Percentiles rank a stretch among this genome's conserved stretches.
phyloP scores from a whole-genome alignment of 108 stramenopile genomes.

The Pelagomonas calceolata region DNA sequence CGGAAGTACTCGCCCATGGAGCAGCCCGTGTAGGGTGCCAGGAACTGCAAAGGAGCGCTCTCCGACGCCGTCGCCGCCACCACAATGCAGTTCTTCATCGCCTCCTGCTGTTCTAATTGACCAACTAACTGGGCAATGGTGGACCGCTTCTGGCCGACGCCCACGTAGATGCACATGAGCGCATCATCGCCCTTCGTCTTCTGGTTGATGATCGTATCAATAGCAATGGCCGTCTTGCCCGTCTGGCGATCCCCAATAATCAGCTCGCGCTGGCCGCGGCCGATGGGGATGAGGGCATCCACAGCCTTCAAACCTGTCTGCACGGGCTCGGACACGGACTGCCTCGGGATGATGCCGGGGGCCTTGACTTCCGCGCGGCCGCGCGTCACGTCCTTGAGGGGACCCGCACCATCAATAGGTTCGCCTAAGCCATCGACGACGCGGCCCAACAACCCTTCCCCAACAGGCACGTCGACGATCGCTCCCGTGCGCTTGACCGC shows the following conservation, averaged over 20 bases:
- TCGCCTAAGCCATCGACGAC: constrained; percentile 97
- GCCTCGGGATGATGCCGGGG: constrained; percentile 97
- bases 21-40: constrained; percentile 97
- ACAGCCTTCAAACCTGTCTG: constrained; percentile 99
- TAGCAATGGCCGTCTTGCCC: constrained; percentile 99
- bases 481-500: constrained; percentile 98
- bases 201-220: constrained; percentile 99
- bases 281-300: constrained; percentile 98
- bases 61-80: constrained; percentile 99
- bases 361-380: constrained; percentile 99
- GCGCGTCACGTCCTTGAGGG: constrained; percentile 81
- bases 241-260: constrained; percentile 99
- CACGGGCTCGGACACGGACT: constrained; percentile 98
- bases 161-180: constrained; percentile 98
- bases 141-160: constrained; percentile 99
- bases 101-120: constrained; percentile 88
- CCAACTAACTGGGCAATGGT: constrained; percentile 99
- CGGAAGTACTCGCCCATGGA: constrained; percentile 99
- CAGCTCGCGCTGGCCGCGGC: constrained; percentile 96
- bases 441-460: constrained; percentile 90
- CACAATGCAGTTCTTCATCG: constrained; percentile 95
- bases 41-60: constrained; percentile 97
- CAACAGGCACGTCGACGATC: constrained; percentile 99
- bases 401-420: constrained; percentile 90
- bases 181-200: constrained; percentile 98